phyloP scores from a whole-genome alignment of 2,329 filamentous ascomycete genomes.

The Fusarium luffae region DNA sequence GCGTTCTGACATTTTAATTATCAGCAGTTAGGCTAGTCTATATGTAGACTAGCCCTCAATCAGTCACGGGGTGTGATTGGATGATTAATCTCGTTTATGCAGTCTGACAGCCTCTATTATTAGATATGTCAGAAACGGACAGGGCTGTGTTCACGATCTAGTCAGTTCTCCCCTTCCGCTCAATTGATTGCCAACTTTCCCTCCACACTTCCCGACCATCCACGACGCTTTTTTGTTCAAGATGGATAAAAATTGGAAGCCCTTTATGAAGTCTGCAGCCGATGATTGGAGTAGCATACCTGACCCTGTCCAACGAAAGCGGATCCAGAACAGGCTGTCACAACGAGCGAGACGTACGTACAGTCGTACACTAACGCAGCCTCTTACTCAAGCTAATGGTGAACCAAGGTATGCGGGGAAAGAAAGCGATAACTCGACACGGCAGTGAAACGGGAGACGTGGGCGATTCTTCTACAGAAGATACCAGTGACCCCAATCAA shows the following conservation, averaged over 20 bases:
- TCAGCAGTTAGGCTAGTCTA: background rate
- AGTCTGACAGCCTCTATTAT: conserved; percentile 5
- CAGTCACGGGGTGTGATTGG: background rate
- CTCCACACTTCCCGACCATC: too few relatives aligned
- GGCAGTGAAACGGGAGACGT: rapidly evolving
- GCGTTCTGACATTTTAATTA: background rate
- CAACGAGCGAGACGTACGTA: conserved; percentile 28
- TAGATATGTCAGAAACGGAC: conserved; percentile 1
- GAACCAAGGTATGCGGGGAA: background rate
- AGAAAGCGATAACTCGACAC: background rate
- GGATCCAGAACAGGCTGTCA: conserved; percentile 35
- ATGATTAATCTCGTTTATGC: background rate
- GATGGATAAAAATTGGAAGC: conserved; percentile 13
- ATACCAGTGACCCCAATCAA: background rate
- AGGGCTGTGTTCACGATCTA: background rate
- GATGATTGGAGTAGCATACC: conserved; percentile 30
- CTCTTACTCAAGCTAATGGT: rapidly evolving
- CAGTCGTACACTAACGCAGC: background rate
- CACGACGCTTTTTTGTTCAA: background rate
- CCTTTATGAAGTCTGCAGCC: background rate
- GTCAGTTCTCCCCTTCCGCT: background rate
- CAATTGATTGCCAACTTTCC: background rate
- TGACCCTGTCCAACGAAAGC: conserved; percentile 24
- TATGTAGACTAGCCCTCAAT: background rate
- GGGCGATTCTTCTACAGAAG: background rate